Evolutionary conservation across 768 basidiomycete species (phyloP).

Genomic region (Scleroderma bovista): DNA sequence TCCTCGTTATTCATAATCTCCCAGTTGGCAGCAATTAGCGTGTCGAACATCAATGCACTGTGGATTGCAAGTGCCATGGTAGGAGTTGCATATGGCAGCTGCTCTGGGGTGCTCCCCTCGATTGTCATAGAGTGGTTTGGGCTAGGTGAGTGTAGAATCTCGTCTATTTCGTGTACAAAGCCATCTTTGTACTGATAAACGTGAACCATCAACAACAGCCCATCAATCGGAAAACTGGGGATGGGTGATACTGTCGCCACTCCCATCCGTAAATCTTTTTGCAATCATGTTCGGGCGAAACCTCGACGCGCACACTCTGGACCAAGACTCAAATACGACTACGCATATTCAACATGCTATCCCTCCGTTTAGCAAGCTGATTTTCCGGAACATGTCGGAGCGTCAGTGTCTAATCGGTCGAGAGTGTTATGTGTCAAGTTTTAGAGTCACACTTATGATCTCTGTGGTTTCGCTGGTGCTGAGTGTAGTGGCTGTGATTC

Average conservation of each 20-base stretch:
- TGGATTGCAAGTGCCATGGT: constrained; percentile 45
- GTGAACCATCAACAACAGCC: too few species aligned
- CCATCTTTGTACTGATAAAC: not conserved
- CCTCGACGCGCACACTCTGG: constrained; percentile 74
- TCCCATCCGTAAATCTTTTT: constrained; percentile 77
- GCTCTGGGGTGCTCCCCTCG: constrained; percentile 72
- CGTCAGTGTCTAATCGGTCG: constrained; percentile 53
- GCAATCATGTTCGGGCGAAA: constrained; percentile 80
- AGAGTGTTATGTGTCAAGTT: constrained; percentile 53
- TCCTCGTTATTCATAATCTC: constrained; percentile 65
- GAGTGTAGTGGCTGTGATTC: constrained; percentile 34
- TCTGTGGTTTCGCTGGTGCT: constrained; percentile 32
- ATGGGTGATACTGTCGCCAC: constrained; percentile 66
- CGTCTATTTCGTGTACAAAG: too few species aligned
- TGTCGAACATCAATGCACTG: constrained; percentile 53
- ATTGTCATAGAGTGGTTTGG: constrained; percentile 88
- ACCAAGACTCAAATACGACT: constrained; percentile 5
- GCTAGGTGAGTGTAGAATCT: constrained; percentile 44
- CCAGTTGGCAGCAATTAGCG: constrained; percentile 54
- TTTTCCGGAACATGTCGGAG: constrained; percentile 22
- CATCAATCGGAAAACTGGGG: constrained; percentile 89
- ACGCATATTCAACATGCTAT: too few species aligned
- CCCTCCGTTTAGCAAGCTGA: not conserved
- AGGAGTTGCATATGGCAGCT: constrained; percentile 56
- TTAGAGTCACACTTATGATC: constrained; percentile 41